Conservation (phyloP, 305 asterid genomes). For the Andrographis paniculata region DNA sequence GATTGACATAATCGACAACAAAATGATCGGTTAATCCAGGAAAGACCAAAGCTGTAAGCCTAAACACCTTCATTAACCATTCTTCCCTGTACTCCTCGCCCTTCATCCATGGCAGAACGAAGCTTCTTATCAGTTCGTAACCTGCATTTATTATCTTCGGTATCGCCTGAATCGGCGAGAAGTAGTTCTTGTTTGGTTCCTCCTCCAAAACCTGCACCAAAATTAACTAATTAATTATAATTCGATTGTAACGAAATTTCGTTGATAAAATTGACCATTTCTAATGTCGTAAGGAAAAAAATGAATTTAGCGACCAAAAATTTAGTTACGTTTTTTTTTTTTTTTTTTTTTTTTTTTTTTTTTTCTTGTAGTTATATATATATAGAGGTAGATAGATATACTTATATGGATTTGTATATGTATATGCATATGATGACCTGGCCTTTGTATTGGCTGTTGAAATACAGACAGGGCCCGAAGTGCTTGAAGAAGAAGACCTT, state of each 20-base stretch:
- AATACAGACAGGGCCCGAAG: constrained; percentile 56
- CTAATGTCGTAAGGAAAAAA: too few species aligned
- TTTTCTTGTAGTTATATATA: too few species aligned
- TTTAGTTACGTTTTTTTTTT: too few species aligned
- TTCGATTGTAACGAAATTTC: too few species aligned
- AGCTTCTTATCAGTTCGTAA: constrained; percentile 47
- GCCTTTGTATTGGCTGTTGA: constrained; percentile 53
- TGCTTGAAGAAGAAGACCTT: constrained; percentile 48
- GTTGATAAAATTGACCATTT: too few species aligned
- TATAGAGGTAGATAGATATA: not conserved
- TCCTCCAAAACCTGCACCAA: constrained; percentile 42
- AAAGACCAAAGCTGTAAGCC: constrained; percentile 32
- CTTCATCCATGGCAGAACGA: constrained; percentile 31
- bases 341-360: too few species aligned
- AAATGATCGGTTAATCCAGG: constrained; percentile 55
- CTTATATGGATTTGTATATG: not conserved
- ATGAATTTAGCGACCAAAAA: too few species aligned
- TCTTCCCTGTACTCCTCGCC: constrained; percentile 48
- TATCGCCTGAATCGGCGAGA: constrained; percentile 31
- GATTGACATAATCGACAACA: constrained; percentile 50
- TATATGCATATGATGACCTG: constrained; percentile 22
- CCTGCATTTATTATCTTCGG: constrained; percentile 44
- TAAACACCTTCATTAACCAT: constrained; percentile 28
- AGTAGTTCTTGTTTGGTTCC: constrained; percentile 74
- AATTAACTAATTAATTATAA: not conserved